Base-by-base conservation (phyloP, 2,329 filamentous ascomycete species). In the Colletotrichum siamense region DNA sequence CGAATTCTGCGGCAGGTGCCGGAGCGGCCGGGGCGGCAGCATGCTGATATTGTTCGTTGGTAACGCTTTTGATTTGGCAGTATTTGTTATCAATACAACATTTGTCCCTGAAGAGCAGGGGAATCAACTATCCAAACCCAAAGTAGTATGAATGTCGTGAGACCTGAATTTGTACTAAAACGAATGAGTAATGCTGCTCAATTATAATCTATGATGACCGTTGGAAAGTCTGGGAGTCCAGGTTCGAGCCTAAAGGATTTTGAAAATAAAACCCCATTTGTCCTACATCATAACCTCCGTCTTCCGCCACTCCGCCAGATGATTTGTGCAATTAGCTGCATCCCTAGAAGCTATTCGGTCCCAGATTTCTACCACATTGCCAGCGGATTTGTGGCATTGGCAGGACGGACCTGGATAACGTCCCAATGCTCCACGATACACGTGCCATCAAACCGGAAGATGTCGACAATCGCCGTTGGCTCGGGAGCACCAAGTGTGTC, bases 371-470 rank as follows among this genome's bases (percentile, higher is more conserved):
- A 71, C 34, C 49, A 77, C 32, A 68, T 49, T 0, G 74, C 75
- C 62, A 67, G 22, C 1, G 75, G 75, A 8, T 77, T 77, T 4
- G 62, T 52, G 6, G 62, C 63, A n/a, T 75, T 67, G 1, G 59
- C 34, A 22, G 65, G 57, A 8, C 67, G 39, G 15, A 39, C 61
- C 16, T 71, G 59, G 24, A 62, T 62, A 7, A 74, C 71, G 24
- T 77, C 75, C 75, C 75, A 77, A 15, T 75, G 75, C 62, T 77
- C 75, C 5, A 69, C 24, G 28, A 77, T 77, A 44, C 75, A 75
- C 8, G 66, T 59, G 16, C 75, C 71, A 8, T 77, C 55, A 24
- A 75, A 44, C 13, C 71, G 67, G 26, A 74, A 75, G 8, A 77
- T 62, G 32, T 77, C 75, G 5, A 71, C 71, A 22, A 71, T 34